Conservation (phyloP, 2,329 filamentous ascomycete genomes). For the Fusarium austroafricanum region DNA sequence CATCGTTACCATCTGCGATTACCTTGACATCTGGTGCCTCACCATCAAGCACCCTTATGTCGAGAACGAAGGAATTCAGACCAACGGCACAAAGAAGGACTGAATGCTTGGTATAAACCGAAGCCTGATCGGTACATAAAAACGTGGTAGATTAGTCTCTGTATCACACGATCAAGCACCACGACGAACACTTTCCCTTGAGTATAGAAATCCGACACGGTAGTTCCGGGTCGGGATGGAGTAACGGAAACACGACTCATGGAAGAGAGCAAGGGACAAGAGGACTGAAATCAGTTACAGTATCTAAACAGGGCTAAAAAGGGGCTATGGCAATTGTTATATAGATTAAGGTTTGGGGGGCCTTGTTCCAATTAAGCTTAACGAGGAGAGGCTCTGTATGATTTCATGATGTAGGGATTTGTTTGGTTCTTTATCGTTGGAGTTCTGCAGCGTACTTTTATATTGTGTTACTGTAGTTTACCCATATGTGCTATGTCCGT, state of each 20-base stretch:
- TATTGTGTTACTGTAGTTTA: neutral
- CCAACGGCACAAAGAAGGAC: slow-evolving; percentile 55
- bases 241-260: neutral
- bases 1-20: slow-evolving; percentile 97
- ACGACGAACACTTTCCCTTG: neutral
- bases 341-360: slow-evolving; percentile 15
- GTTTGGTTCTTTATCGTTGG: slow-evolving; percentile 23
- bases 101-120: slow-evolving; percentile 21
- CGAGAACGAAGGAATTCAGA: slow-evolving; percentile 51
- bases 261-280: neutral
- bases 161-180: neutral
- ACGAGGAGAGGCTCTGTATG: slow-evolving; percentile 23
- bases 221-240: neutral
- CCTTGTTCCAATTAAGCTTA: neutral
- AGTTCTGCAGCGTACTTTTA: slow-evolving; percentile 27
- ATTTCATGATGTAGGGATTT: slow-evolving; percentile 25
- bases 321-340: slow-evolving; percentile 3
- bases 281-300: neutral
- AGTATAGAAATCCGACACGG: neutral
- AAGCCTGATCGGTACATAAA: neutral
- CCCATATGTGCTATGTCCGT: neutral
- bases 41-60: slow-evolving; percentile 88
- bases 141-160: neutral
- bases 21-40: slow-evolving; percentile 97
- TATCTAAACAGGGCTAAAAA: slow-evolving; percentile 17